These are phyloP conservation scores for Eucalyptus lansdowneana DNA, from an alignment of 345 rosid genomes.

Conservation along the genomic window DNA sequence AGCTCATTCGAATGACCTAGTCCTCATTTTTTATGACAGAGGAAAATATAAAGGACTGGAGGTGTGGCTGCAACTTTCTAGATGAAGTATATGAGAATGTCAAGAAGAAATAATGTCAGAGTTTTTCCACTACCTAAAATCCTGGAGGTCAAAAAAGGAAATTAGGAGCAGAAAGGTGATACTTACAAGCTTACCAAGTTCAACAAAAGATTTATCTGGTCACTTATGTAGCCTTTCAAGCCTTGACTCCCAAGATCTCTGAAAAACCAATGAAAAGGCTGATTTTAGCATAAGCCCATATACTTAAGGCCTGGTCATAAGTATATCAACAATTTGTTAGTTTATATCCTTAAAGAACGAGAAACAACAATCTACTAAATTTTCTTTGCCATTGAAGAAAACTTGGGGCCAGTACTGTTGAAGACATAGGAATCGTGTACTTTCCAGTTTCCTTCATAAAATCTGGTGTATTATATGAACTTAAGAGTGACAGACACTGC, in stretches of 20 bases:
- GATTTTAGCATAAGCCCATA: not conserved
- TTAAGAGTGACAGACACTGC: not conserved
- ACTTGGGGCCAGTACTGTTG: not conserved
- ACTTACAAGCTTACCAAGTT: slow-evolving; percentile 89
- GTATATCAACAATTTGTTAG: not conserved
- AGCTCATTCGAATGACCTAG: not conserved
- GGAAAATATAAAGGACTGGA: not conserved
- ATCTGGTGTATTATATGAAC: not conserved
- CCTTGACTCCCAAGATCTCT: slow-evolving; percentile 95
- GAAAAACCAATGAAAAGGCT: slow-evolving; percentile 1
- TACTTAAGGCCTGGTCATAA: not conserved
- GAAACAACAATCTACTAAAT: not conserved
- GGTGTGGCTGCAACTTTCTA: not conserved
- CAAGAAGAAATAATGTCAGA: not conserved
- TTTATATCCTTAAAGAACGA: not conserved
- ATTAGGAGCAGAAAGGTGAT: slow-evolving; percentile 4
- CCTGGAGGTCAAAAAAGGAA: not conserved
- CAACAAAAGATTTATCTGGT: slow-evolving; percentile 65
- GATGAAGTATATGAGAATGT: not conserved
- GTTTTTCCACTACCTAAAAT: not conserved
- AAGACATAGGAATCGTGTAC: not conserved
- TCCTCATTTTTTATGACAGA: not conserved
- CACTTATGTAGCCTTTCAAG: slow-evolving; percentile 78
- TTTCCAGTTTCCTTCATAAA: not conserved
- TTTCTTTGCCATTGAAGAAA: not conserved